Percentiles rank a stretch among this genome's conserved stretches.
phyloP scores from a whole-genome alignment of 129 eudicot species.

The Daucus carota region DNA sequence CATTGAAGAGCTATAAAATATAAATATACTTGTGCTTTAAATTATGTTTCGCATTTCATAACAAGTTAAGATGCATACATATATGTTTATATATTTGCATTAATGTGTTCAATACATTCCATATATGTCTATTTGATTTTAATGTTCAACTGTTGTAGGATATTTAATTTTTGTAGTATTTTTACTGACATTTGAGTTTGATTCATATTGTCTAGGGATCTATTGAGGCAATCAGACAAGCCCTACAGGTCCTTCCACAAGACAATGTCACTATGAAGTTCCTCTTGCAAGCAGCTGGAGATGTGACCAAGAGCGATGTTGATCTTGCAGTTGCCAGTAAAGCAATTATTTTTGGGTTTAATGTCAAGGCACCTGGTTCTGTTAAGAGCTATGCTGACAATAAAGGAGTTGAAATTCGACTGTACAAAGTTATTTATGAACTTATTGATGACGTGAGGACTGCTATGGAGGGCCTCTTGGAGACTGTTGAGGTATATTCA shows the following conservation, averaged over 20 bases:
- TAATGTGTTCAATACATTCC: not conserved
- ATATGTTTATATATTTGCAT: not conserved
- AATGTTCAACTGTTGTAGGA: not conserved
- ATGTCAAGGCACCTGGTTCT: slow-evolving; percentile 75
- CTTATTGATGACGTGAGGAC: slow-evolving; percentile 87
- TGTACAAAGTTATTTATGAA: slow-evolving; percentile 81
- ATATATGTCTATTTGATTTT: not conserved
- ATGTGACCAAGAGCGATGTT: slow-evolving; percentile 76
- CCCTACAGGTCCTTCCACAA: slow-evolving; percentile 92
- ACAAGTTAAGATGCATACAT: not conserved
- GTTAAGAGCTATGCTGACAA: slow-evolving; percentile 74
- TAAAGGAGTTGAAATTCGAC: slow-evolving; percentile 72
- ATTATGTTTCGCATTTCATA: not conserved
- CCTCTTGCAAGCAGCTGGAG: slow-evolving; percentile 88
- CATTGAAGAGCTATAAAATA: not conserved
- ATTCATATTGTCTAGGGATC: slow-evolving; percentile 62
- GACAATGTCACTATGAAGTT: slow-evolving; percentile 79
- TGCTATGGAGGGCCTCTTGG: slow-evolving; percentile 96
- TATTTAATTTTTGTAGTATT: not conserved
- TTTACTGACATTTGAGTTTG: not conserved
- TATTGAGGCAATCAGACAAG: slow-evolving; percentile 87
- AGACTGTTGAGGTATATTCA: slow-evolving; percentile 77
- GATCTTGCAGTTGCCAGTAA: slow-evolving; percentile 88
- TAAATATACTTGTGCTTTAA: not conserved
- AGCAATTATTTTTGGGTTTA: slow-evolving; percentile 84